These are phyloP conservation scores for Xylariales sp. DNA, from an alignment of 2,329 filamentous ascomycete species.

Conservation along the genomic window DNA sequence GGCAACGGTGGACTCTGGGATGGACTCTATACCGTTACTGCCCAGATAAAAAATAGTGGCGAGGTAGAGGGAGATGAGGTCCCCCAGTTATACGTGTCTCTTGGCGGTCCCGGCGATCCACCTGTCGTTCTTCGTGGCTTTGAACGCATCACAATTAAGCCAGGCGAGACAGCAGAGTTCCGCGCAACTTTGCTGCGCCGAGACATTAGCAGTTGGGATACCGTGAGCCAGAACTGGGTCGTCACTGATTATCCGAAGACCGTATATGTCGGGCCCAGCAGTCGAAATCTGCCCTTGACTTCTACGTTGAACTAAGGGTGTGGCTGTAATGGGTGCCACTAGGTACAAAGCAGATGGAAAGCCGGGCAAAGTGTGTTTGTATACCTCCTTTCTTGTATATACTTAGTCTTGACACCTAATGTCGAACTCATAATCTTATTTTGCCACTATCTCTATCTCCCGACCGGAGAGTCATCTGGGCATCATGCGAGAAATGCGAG, in stretches of 20 bases:
- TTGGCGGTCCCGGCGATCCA: constrained; percentile 73
- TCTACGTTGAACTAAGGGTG: constrained; percentile 21
- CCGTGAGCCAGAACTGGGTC: constrained; percentile 77
- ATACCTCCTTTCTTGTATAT: constrained; percentile 5
- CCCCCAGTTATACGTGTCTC: constrained; percentile 72
- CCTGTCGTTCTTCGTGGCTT: constrained; percentile 70
- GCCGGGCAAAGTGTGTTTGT: too few species aligned
- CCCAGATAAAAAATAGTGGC: constrained; percentile 69
- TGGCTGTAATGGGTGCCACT: too few species aligned
- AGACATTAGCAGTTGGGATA: constrained; percentile 86
- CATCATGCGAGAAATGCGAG: too few species aligned
- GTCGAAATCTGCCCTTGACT: constrained; percentile 46
- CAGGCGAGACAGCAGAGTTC: constrained; percentile 66
- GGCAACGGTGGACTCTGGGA: constrained; percentile 65
- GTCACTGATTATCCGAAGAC: constrained; percentile 47
- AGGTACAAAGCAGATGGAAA: too few species aligned
- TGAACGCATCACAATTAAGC: constrained; percentile 66
- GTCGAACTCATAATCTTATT: neutral
- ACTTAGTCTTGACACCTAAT: constrained; percentile 3
- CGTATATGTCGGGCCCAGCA: constrained; percentile 51
- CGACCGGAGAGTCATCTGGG: too few species aligned
- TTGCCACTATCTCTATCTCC: too few species aligned
- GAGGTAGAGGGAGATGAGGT: constrained; percentile 62
- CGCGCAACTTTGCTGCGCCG: constrained; percentile 66
- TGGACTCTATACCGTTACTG: constrained; percentile 61